A percentile compares a stretch with the other conserved stretches of the same genome.
phyloP scores from a whole-genome alignment of 176 grass and related monocot species.

The Lolium multiflorum region DNA sequence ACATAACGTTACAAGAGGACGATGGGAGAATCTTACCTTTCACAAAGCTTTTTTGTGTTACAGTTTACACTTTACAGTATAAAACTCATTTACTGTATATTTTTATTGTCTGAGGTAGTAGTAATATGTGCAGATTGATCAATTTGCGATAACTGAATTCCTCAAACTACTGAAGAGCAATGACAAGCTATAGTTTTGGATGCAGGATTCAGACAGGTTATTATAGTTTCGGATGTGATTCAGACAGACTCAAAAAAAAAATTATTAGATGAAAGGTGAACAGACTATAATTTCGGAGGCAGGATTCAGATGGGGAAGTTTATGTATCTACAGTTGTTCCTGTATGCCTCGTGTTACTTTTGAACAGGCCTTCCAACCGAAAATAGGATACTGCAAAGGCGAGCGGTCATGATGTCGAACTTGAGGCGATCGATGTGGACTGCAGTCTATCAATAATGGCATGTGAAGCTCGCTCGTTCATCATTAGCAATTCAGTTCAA shows the following conservation, averaged over 20 bases:
- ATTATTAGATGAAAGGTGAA: too few relatives aligned
- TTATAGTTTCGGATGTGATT: too few relatives aligned
- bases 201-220: too few relatives aligned
- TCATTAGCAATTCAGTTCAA: not conserved
- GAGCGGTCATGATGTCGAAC: too few relatives aligned
- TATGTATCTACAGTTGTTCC: not conserved
- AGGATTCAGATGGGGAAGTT: too few relatives aligned
- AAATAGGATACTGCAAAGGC: not conserved
- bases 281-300: not conserved
- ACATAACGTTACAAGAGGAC: not conserved
- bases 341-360: not conserved
- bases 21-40: not conserved
- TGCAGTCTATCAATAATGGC: not conserved
- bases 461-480: not conserved
- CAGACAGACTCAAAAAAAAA: too few relatives aligned
- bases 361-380: not conserved
- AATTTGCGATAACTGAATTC: not conserved
- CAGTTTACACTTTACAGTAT: not conserved
- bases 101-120: not conserved
- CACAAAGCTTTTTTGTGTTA: not conserved
- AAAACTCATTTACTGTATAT: not conserved
- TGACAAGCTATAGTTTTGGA: not conserved
- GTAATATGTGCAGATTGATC: not conserved
- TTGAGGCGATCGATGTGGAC: not conserved
- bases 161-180: not conserved